A percentile compares a stretch with the other conserved stretches of the same genome.
phyloP scores from a whole-genome alignment of 306 rosid species.

The Glycyrrhiza uralensis region DNA sequence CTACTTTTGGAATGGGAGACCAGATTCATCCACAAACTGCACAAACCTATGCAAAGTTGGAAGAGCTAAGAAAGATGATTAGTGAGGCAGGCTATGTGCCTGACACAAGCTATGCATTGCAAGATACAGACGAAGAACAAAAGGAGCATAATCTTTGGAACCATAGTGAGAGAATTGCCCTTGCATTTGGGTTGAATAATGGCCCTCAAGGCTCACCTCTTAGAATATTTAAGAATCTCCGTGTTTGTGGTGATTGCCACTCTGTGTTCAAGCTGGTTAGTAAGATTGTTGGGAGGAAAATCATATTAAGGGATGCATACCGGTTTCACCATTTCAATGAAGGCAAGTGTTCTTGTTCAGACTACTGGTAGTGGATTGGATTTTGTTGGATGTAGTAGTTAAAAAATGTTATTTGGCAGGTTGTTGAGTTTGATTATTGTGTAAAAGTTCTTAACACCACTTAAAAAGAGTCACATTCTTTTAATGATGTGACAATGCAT shows the following conservation, averaged over 20 bases:
- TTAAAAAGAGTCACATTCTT: neutral
- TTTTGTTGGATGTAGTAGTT: neutral
- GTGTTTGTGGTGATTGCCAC: conserved; percentile 95
- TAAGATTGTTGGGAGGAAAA: conserved; percentile 54
- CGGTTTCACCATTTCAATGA: conserved; percentile 82
- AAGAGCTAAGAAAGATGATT: conserved; percentile 62
- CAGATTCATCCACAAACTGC: conserved; percentile 49
- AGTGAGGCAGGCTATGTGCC: conserved; percentile 77
- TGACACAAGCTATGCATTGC: conserved; percentile 78
- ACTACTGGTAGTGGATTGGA: conserved; percentile 64
- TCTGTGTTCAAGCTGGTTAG: conserved; percentile 76
- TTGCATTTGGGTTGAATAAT: conserved; percentile 73
- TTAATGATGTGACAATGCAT: neutral
- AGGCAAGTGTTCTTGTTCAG: conserved; percentile 85
- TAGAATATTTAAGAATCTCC: conserved; percentile 83
- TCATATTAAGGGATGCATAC: conserved; percentile 76
- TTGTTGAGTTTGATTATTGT: neutral
- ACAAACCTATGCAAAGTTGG: conserved; percentile 58
- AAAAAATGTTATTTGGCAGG: neutral
- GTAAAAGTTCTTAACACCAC: neutral
- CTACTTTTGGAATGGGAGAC: conserved; percentile 81
- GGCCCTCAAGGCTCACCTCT: conserved; percentile 59
- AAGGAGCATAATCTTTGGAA: conserved; percentile 94
- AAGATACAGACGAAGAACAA: conserved; percentile 88
- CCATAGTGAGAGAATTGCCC: conserved; percentile 92